phyloP scores from a whole-genome alignment of 768 basidiomycete species.

The Clavulina sp. region DNA sequence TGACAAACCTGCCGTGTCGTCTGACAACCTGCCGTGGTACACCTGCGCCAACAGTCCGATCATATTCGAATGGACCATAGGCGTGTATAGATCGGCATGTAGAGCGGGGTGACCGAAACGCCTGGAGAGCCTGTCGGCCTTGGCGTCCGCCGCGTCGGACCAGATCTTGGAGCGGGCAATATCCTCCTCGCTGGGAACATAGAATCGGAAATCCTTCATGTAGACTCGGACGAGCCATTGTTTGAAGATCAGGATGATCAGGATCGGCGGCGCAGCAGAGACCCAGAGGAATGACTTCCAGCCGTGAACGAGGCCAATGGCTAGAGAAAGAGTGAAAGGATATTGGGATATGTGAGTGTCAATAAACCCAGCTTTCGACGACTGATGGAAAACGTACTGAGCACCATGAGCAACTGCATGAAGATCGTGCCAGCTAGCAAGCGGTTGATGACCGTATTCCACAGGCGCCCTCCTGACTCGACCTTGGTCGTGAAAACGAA shows the following conservation, averaged over 20 bases:
- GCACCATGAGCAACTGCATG: slow-evolving; percentile 75
- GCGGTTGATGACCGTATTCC: slow-evolving; percentile 89
- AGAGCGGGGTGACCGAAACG: slow-evolving; percentile 93
- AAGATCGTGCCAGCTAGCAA: slow-evolving; percentile 57
- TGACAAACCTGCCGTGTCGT: slow-evolving; percentile 43
- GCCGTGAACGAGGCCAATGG: slow-evolving; percentile 67
- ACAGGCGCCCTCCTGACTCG: slow-evolving; percentile 90
- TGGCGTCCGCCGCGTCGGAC: slow-evolving; percentile 57
- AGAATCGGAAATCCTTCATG: slow-evolving; percentile 56
- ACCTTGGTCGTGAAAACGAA: slow-evolving; percentile 80
- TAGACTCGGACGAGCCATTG: slow-evolving; percentile 57
- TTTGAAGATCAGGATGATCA: slow-evolving; percentile 71
- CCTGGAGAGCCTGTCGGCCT: slow-evolving; percentile 60
- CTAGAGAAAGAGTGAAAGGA: slow-evolving; percentile 23
- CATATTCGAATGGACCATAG: slow-evolving; percentile 76
- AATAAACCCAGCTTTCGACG: slow-evolving; percentile 9
- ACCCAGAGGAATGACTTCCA: slow-evolving; percentile 62
- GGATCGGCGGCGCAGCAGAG: slow-evolving; percentile 67
- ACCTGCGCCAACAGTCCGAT: slow-evolving; percentile 60
- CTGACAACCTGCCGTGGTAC: slow-evolving; percentile 53
- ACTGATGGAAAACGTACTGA: slow-evolving; percentile 43
- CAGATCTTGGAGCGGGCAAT: slow-evolving; percentile 55
- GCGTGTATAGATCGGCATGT: slow-evolving; percentile 70
- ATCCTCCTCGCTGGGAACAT: slow-evolving; percentile 67
- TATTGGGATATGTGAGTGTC: no score